Evolutionary conservation across 2,329 filamentous ascomycete genomes (phyloP).

Genomic region (Fusarium circinatum): DNA sequence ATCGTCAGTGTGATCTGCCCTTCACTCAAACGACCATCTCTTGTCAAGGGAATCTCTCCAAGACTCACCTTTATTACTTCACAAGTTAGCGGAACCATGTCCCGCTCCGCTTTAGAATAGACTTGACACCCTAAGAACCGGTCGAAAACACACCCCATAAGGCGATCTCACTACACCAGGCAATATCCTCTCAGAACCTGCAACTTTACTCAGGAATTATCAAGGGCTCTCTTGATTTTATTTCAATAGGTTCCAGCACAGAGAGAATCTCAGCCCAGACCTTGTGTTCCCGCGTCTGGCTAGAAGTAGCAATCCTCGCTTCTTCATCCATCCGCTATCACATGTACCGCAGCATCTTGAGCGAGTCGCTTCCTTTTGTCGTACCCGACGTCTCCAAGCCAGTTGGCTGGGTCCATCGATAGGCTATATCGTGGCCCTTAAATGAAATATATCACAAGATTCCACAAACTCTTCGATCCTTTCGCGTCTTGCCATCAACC

Average conservation of each 20-base stretch:
- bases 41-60: background rate
- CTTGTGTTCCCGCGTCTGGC: conserved; percentile 20
- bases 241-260: background rate
- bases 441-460: background rate
- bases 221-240: background rate
- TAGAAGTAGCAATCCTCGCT: conserved; percentile 27
- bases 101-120: background rate
- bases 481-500: background rate
- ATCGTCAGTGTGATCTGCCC: background rate
- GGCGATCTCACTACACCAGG: background rate
- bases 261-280: background rate
- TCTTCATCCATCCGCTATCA: conserved; percentile 33
- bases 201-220: background rate
- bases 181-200: background rate
- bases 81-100: background rate
- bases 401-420: conserved; percentile 15
- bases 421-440: background rate
- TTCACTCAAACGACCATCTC: background rate
- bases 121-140: background rate
- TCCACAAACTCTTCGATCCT: background rate
- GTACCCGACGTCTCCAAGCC: conserved; percentile 26
- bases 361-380: conserved; percentile 31
- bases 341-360: conserved; percentile 27
- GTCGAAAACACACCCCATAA: background rate
- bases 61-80: background rate